Evolutionary conservation across 129 eudicot species (phyloP), one percentile per base, ranked within the genome.

Genomic region (Tagetes patula): DNA sequence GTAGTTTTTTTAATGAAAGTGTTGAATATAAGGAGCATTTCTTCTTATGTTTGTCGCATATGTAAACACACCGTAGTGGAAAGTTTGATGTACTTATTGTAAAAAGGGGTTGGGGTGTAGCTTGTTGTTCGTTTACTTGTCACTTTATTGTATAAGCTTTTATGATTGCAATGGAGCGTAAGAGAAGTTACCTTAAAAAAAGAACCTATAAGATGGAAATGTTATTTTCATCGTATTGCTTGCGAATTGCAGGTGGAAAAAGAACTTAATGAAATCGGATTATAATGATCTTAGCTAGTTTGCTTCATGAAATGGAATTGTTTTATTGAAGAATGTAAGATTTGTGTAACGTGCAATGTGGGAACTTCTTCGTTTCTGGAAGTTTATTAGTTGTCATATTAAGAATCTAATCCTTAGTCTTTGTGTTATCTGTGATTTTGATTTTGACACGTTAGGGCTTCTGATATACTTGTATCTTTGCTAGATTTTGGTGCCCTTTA

Each of bases 401-500:
- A 3, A 52, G 64, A 32, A 50, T 52, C 20, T 38, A 6, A 14
- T 12, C 27, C 40, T 3, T 61, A 12, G 45, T 37, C 67, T 36
- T 61, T 36, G 11, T 36, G 43, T 61, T 36, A 61, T 59, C 40
- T 59, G 37, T 34, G 65, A 32, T 10, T 59, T 59, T 33, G 1
- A 59, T 59, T 32, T 33, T 59, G 65, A 32, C 65, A 34, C 34
- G 66, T 60, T 10, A 34, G 40, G 66, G 66, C 20, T 33, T 60
- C 27, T 60, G 66, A 9, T 31, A 30, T 55, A 1, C 62, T 55
- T 11, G 30, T 60, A 36, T 34, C 9, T 60, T 60, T 27, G 33
- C 41, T 11, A 60, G 27, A 60, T 32, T 60, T 60, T 60, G 42
- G 66, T 60, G 42, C 42, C 41, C 6, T 13, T 34, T 36, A 61